Evolutionary conservation across 2,329 filamentous ascomycete genomes (phyloP), one percentile per base, ranked within the genome.

Genomic region (Beauveria rudraprayagi): DNA sequence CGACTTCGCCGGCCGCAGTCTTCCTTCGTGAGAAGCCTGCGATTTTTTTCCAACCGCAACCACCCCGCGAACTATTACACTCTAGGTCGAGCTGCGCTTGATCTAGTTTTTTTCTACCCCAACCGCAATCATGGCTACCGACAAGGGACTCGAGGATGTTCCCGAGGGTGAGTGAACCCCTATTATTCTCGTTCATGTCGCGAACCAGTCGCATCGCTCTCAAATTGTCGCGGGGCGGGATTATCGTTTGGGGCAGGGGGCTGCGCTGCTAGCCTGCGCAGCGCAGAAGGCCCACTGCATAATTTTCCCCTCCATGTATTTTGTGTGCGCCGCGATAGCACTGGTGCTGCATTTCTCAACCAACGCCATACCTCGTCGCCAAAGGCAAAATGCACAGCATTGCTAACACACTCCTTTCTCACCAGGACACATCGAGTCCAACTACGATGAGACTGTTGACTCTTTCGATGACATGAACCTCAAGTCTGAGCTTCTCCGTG

Each of bases 361-460:
- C 34, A 26, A 26, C 40, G 17, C 11, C 46, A 34, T 5, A 5
- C 28, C 19, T 34, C 5, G 24, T 28, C 14, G 40, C 54, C 19
- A 46, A 46, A 26, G 24, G 9, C 47, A 52, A 51, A 55, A 11
- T 26, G 53, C 60, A 46, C 66, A 61, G 70, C 61, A 59, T 52
- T 2, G 62, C 63, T 51, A 62, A 61, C 53, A 50, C 44, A 34
- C 22, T 19, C n/a, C 40, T n/a, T 52, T 52, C 24, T 44, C n/a
- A 76, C 72, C 77, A 96, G 93, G 89, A 80, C 92, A 96, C 83
- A 99, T 99, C 85, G 95, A 99, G 86, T 96, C 92, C 77, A 99
- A 99, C 91, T 99, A 97, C 83, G 94, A 99, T 86, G 92, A 97
- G 86, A 92, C 93, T 74, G 93, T 94, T 80, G 95, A 99, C 82